Evolutionary conservation across 257 asterid species (phyloP), one percentile per base, ranked within the genome.

Genomic region (Lithospermum erythrorhizon): DNA sequence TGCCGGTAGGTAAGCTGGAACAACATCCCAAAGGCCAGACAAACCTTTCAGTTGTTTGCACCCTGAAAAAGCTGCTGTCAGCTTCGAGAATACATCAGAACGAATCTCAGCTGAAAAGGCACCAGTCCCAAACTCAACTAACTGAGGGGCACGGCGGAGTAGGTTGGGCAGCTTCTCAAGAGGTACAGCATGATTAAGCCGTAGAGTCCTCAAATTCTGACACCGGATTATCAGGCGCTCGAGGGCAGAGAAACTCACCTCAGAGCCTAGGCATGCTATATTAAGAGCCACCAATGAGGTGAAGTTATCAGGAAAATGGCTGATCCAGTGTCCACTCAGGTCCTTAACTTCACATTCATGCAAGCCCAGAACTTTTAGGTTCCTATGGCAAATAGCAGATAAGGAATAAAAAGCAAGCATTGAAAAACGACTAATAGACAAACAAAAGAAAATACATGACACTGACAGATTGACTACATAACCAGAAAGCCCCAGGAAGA

Each of bases 321-420:
- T 83, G 47, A 89, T 90, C 96, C 96, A 89, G 64, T 82, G 94
- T 27, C 95, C 95, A 72, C 83, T 83, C 21, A 71, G 82, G 56
- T 86, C 97, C 55, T 86, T 95, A 35, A 86, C 79, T 72, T 82
- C 87, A 48, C 78, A 82, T 70, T 89, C 94, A 73, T 82, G 97
- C 81, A 89, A 80, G 73, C 86, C 89, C 20, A 89, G 82, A 81
- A 83, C 95, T 72, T 80, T 82, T 15, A 86, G 84, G 65, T 53
- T 75, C 84, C 96, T 89, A 78, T 52, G 45, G 45, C 1, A 57
- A 56, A 55, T 37, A 25, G 47, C 4, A 41, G 17, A 13, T 9
- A n/a, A n/a, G 18, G 16, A 29, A 6, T 3, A 59, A 30, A 14
- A 3, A 4, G 0, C 63, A 30, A 6, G 6, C 5, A 59, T 13